Evolutionary conservation across 2,329 filamentous ascomycete genomes (phyloP).

Genomic region (Bipolaris sorokiniana): DNA sequence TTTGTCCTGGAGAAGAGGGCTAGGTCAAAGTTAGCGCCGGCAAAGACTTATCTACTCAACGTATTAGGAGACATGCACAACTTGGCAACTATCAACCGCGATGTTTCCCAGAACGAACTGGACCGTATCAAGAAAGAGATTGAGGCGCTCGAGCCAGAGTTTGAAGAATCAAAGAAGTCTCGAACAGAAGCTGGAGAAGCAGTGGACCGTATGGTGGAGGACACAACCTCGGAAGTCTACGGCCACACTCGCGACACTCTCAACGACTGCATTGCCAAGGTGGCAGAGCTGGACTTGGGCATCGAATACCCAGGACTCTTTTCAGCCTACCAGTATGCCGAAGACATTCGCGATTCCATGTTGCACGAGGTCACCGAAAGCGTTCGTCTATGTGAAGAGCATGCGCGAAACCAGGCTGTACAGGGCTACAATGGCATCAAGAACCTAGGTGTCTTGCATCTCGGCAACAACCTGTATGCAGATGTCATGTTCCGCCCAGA

Average conservation of each 20-base stretch:
- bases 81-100: slow-evolving; percentile 83
- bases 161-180: slow-evolving; percentile 82
- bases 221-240: slow-evolving; percentile 85
- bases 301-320: slow-evolving; percentile 87
- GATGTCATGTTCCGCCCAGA: slow-evolving; percentile 88
- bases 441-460: slow-evolving; percentile 82
- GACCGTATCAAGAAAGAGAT: slow-evolving; percentile 83
- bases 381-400: slow-evolving; percentile 80
- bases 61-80: slow-evolving; percentile 85
- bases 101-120: slow-evolving; percentile 84
- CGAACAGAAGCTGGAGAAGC: slow-evolving; percentile 79
- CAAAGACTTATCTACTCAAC: slow-evolving; percentile 93
- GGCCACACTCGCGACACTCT: slow-evolving; percentile 79
- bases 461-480: slow-evolving; percentile 79
- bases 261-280: slow-evolving; percentile 73
- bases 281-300: slow-evolving; percentile 78
- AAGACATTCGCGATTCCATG: slow-evolving; percentile 91
- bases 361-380: slow-evolving; percentile 82
- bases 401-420: slow-evolving; percentile 78
- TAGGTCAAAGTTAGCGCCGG: slow-evolving; percentile 91
- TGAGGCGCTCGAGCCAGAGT: slow-evolving; percentile 79
- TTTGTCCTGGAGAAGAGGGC: slow-evolving; percentile 97
- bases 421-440: slow-evolving; percentile 86
- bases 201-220: slow-evolving; percentile 81
- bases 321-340: slow-evolving; percentile 86